Evolutionary conservation across 331 rosid genomes (phyloP), one percentile per base, ranked within the genome.

Genomic region (Pyrus hybrid): DNA sequence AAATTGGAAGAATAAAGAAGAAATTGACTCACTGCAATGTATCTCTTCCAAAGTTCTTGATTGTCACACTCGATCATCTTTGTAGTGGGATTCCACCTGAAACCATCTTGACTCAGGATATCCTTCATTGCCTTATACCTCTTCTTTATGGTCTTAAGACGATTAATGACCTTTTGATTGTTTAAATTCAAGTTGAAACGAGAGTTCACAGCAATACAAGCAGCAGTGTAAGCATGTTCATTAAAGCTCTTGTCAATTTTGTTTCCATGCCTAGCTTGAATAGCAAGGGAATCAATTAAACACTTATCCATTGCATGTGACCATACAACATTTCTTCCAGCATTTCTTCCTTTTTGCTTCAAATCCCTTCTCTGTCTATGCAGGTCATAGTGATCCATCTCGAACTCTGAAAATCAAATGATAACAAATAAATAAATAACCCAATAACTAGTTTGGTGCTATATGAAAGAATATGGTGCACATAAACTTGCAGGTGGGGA

Each of bases 271-370:
- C 72, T 89, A 49, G 94, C 97, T 79, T 91, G 94, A 85, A 89
- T 68, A 22, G 92, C 87, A 80, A 91, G 91, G 72, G 91, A 77
- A 85, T 89, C 91, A 72, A 86, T 89, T 29, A 91, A 87, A 72
- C 94, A 91, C 86, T 83, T 91, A 77, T 89, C 97, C 93, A 91
- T 91, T 71, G 89, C 90, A 79, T 75, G 75, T 77, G 97, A 91
- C 97, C 97, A 91, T 61, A 91, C 93, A 77, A 91, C 95, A 78
- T 91, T 91, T 84, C 91, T 89, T 79, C 97, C 95, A 77, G 89
- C 95, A 76, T 91, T 91, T 84, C 91, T 89, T 79, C 95, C 95
- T 74, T 87, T 91, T 84, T 82, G 86, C 86, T 86, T 91, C 78
- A 79, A 76, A 74, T 85, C 91, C 86, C 83, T 82, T 83, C 91